These are phyloP conservation scores for Clausena lansium DNA, from an alignment of 345 rosid genomes.

Conservation along the genomic window DNA sequence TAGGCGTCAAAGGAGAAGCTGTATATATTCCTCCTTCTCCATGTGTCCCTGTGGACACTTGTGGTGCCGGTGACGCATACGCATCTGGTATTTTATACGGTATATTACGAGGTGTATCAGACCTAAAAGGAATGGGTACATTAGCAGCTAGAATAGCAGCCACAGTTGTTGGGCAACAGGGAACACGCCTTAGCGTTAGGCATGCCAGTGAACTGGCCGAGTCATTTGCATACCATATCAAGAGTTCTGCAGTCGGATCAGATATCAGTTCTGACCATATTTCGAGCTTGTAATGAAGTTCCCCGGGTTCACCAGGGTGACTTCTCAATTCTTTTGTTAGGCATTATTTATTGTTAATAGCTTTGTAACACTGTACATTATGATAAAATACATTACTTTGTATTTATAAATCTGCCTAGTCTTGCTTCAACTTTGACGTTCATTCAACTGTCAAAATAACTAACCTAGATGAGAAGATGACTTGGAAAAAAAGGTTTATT, in stretches of 20 bases:
- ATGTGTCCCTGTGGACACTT: slow-evolving; percentile 75
- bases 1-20: slow-evolving; percentile 96
- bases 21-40: slow-evolving; percentile 82
- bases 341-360: neutral
- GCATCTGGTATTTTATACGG: slow-evolving; percentile 91
- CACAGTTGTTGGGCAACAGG: slow-evolving; percentile 87
- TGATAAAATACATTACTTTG: neutral
- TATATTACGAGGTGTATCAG: slow-evolving; percentile 64
- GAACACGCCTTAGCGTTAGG: slow-evolving; percentile 79
- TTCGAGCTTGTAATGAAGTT: slow-evolving; percentile 49
- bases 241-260: slow-evolving; percentile 36
- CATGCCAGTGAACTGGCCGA: slow-evolving; percentile 67
- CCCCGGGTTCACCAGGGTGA: slow-evolving; percentile 4
- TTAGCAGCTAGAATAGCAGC: slow-evolving; percentile 89
- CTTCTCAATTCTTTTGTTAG: slow-evolving; percentile 17
- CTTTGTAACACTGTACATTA: slow-evolving; percentile 6
- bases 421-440: neutral
- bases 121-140: slow-evolving; percentile 77
- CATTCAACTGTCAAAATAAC: too few relatives aligned
- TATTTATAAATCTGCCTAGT: neutral
- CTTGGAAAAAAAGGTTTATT: neutral
- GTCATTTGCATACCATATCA: slow-evolving; percentile 48
- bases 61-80: slow-evolving; percentile 96
- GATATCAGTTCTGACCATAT: slow-evolving; percentile 66
- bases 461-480: neutral